Conservation (phyloP, 805 yeast species). For the Wickerhamiella bombiphila region DNA sequence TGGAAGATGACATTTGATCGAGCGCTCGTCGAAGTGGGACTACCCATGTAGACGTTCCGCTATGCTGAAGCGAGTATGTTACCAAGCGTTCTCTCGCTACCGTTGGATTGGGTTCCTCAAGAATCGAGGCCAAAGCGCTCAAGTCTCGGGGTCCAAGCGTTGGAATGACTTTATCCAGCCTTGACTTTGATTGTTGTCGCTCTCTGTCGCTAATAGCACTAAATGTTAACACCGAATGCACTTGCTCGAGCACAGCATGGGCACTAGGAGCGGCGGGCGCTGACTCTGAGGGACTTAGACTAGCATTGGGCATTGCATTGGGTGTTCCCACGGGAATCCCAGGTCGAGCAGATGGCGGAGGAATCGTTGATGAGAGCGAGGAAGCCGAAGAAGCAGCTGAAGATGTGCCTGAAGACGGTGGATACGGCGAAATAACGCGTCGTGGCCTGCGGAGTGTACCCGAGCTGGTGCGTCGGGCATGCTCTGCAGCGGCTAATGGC, state of each 20-base stretch:
- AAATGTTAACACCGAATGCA: no score
- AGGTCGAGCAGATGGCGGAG: background rate
- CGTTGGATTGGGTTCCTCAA: background rate
- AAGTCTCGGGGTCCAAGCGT: background rate
- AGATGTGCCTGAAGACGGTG: conserved; percentile 1
- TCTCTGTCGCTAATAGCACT: no score
- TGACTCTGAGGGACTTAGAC: no score
- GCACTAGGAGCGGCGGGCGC: no score
- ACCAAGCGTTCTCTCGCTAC: background rate
- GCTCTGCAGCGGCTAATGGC: conserved; percentile 3
- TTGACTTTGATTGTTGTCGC: background rate
- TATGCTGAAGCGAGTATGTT: background rate
- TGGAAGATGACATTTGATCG: no score
- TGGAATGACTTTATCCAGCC: background rate
- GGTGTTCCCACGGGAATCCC: background rate
- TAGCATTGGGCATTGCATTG: no score
- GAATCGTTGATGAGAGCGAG: background rate
- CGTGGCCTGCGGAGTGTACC: conserved; percentile 7
- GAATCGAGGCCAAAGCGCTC: background rate
- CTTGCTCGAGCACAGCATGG: no score
- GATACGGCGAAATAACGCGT: conserved; percentile 8
- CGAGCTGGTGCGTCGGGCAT: background rate
- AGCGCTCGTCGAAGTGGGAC: background rate
- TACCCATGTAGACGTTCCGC: background rate
- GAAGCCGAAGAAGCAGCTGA: conserved; percentile 4